phyloP scores from a whole-genome alignment of 371 early-diverging fungal species.

The Funneliformis caledonium region DNA sequence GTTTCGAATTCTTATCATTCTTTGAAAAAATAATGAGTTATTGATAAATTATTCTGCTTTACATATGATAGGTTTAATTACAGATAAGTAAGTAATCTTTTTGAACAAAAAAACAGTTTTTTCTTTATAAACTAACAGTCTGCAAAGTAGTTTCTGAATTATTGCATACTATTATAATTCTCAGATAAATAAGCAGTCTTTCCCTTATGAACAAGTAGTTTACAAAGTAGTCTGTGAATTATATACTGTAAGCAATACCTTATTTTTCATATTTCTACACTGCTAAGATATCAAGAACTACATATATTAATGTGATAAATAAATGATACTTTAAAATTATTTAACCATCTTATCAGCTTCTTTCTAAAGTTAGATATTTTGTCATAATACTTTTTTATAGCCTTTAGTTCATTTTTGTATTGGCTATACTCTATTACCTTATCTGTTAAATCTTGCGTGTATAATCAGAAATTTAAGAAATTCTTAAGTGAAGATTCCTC shows the following conservation, averaged over 20 bases:
- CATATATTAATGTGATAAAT: neutral
- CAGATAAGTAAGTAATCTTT: slow-evolving; percentile 32
- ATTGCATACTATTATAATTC: neutral
- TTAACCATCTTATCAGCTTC: slow-evolving; percentile 20
- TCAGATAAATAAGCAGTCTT: slow-evolving; percentile 15
- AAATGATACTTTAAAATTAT: slow-evolving; percentile 24
- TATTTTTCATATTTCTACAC: neutral
- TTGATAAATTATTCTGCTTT: neutral
- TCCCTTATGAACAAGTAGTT: slow-evolving; percentile 27
- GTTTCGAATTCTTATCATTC: slow-evolving; percentile 28
- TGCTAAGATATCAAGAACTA: neutral
- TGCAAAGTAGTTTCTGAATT: slow-evolving; percentile 35
- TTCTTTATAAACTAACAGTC: neutral
- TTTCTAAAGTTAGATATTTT: slow-evolving; percentile 18
- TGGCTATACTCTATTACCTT: neutral
- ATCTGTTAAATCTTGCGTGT: slow-evolving; percentile 9
- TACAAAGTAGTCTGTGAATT: slow-evolving; percentile 36
- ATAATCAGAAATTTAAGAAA: slow-evolving; percentile 1
- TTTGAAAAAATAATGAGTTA: neutral
- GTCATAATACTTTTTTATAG: slow-evolving; percentile 19
- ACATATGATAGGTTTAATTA: neutral
- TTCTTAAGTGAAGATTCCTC: slow-evolving; percentile 21
- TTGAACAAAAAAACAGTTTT: slow-evolving; percentile 6
- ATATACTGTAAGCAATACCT: neutral
- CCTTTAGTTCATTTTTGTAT: slow-evolving; percentile 19